phyloP scores from a whole-genome alignment of 371 early-diverging fungal species.

The Scutellospora calospora region DNA sequence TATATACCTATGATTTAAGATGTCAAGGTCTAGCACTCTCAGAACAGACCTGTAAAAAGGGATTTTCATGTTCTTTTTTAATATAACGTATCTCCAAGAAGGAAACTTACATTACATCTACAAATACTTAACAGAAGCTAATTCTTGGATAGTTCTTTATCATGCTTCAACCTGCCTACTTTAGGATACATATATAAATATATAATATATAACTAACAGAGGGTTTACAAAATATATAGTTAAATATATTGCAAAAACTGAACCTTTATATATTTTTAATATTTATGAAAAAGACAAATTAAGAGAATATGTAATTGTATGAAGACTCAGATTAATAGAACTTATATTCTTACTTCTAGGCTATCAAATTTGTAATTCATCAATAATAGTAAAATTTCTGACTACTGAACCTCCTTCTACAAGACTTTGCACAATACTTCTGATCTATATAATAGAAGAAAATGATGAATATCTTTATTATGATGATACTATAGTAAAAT shows the following conservation, averaged over 20 bases:
- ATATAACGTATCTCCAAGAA: neutral
- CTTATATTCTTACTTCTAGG: slow-evolving; percentile 2
- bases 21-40: neutral
- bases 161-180: neutral
- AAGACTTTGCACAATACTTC: neutral
- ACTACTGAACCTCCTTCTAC: neutral
- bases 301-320: neutral
- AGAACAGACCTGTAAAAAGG: neutral
- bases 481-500: neutral
- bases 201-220: neutral
- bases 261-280: neutral
- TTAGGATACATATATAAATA: neutral
- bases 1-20: neutral
- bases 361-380: neutral
- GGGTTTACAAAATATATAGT: neutral
- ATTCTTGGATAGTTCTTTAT: neutral
- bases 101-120: neutral
- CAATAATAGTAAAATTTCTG: neutral
- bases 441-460: neutral
- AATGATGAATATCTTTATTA: neutral
- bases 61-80: neutral
- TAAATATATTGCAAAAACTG: slow-evolving; percentile 6
- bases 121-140: neutral
- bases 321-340: neutral
- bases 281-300: neutral